Base-by-base conservation (phyloP, 345 rosid species). In the Excoecaria cochinchinensis region DNA sequence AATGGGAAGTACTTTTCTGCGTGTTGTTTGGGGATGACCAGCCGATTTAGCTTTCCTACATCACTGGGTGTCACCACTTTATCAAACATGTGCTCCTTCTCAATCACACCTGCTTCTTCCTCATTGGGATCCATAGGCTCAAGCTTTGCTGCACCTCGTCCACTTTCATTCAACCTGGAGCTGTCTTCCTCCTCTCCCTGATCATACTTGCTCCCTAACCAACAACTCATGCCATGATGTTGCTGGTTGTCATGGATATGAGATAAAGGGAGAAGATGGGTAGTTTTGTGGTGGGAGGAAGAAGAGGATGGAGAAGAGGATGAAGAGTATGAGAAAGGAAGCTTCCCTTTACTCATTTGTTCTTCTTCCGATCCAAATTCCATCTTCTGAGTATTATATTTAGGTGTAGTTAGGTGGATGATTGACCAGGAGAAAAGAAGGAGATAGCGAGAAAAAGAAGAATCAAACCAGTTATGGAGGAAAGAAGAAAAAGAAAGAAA, bases 1-100 rank as follows among this genome's bases (percentile, higher is more conserved):
- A 94, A 83, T 0, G 97, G 99, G 77, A 92, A 91, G 81, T 87
- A 89, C 82, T 84, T 92, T 87, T 92, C 97, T 4, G 93, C 89
- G 81, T 92, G 89, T 69, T 90, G 90, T 71, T 86, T 89, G 1
- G 91, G 87, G 67, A 89, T 89, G 57, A 89, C 89, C 3, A 89
- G 86, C 31, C 90, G 84, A 69, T 92, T 89, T 6, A 87, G 86
- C 79, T 90, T 90, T 19, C 92, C 88, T 24, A 93, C 91, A 65
- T 91, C 89, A 72, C 93, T 86, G 15, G 95, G 90, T 3, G 92
- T 89, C 21, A 77, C 85, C 55, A 89, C 89, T 80, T 91, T 89
- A 36, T 91, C 85, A 65, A 87, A 88, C 90, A 80, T 83, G 81
- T 82, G 85, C 76, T 85, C 91, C 81, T 73, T 88, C 82, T 82